Conservation (phyloP, 2,329 filamentous ascomycete genomes). For the Botrytis porri region DNA sequence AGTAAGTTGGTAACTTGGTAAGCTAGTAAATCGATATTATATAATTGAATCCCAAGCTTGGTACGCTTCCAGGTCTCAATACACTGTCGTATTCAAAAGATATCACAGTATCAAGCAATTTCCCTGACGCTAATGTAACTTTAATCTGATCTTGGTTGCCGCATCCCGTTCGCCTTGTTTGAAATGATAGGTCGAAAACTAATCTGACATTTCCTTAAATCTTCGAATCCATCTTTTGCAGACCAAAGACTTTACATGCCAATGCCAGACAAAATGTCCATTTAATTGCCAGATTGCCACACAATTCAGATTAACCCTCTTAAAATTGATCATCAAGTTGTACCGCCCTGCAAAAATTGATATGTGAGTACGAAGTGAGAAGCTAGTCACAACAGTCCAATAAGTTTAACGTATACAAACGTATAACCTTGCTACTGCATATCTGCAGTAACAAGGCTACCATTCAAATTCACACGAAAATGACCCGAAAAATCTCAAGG, state of each 20-base stretch:
- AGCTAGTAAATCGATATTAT: not conserved
- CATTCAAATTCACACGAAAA: not conserved
- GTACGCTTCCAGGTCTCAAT: not conserved
- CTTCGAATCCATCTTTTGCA: not conserved
- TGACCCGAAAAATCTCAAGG: not conserved
- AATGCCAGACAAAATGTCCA: not conserved
- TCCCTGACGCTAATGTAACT: slow-evolving; percentile 18
- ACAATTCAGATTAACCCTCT: not conserved
- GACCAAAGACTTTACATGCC: not conserved
- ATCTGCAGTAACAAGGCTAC: slow-evolving; percentile 14
- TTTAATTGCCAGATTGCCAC: slow-evolving; percentile 8
- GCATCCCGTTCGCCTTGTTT: slow-evolving; percentile 16
- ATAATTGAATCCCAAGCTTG: not conserved
- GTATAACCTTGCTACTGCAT: not conserved
- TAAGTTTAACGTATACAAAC: not conserved
- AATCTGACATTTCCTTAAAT: not conserved
- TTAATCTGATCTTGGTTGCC: slow-evolving; percentile 20
- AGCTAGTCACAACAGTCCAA: slow-evolving; percentile 8
- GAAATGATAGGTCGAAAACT: slow-evolving; percentile 18
- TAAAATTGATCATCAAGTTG: not conserved
- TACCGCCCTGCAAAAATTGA: not conserved
- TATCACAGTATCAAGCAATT: not conserved
- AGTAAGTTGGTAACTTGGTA: not conserved
- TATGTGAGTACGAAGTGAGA: not conserved
- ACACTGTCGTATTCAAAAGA: not conserved